Base-by-base conservation (phyloP, 2,329 filamentous ascomycete species). In the Mycosphaerella sp. region DNA sequence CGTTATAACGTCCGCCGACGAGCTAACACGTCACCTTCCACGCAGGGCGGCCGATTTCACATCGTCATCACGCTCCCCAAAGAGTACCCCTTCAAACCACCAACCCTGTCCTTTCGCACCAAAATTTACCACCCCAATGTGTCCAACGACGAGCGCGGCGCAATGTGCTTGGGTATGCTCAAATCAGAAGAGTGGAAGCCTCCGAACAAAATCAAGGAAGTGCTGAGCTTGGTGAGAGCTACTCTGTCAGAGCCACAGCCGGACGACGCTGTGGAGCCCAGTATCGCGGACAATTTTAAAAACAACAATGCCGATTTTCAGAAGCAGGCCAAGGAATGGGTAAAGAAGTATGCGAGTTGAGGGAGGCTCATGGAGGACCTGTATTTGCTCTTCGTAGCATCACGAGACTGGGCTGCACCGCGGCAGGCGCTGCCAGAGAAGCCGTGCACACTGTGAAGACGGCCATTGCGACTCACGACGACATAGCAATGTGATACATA, bases 111-210 rank as follows among this genome's bases (percentile, higher is more conserved):
- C 67, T 95, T 95, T 79, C 75, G 78, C 61, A 95, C 90, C 48
- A 92, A 91, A 74, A 87, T 95, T 77, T 96, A 95, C 80, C 91
- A 96, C 76, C 90, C 91, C 43, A 96, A 96, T 74, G 82, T 96
- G 56, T 89, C 86, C 67, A 93, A 95, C 78, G 90, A 95, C 72
- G 80, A 81, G 67, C 81, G 83, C 62, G 91, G 91, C 58, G 85
- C 80, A 73, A 88, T 96, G 82, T 96, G 91, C 73, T 78, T 96
- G 43, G 84, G 82, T 56, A 81, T 91, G 72, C 82, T 96, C 63
- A 89, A 91, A 69, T 72, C 85, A 31, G 89, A 95, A 66, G 85
- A 89, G 73, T 96, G 91, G 91, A 96, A 95, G 78, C 91, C 91
- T 14, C 85, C 85, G 57, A 87, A 85, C 66, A 86, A 85, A 74